Percentiles rank a stretch among this genome's conserved stretches.
Evolutionary conservation across 2,329 filamentous ascomycete species (phyloP).

Genomic region (Penicillium sp.): DNA sequence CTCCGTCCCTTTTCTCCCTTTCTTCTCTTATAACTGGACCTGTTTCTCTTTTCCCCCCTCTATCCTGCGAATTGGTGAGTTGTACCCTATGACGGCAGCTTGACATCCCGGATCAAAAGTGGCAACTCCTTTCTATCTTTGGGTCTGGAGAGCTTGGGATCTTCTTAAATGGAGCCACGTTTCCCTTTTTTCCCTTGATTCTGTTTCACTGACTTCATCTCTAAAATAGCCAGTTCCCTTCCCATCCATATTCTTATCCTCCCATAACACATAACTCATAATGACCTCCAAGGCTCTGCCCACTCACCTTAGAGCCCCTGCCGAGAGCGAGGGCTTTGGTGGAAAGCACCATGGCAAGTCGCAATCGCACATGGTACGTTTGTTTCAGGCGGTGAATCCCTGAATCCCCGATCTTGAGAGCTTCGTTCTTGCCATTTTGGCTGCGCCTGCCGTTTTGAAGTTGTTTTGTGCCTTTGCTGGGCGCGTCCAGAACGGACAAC

Average conservation of each 20-base stretch:
- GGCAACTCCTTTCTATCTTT: slow-evolving; percentile 15
- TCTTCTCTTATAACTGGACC: neutral
- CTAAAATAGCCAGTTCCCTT: slow-evolving; percentile 3
- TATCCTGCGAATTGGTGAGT: neutral
- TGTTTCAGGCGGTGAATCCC: neutral
- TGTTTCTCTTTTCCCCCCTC: neutral
- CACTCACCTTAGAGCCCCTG: slow-evolving; percentile 70
- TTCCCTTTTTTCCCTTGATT: neutral
- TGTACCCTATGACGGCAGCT: slow-evolving; percentile 29
- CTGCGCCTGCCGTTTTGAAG: neutral
- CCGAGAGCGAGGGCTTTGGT: slow-evolving; percentile 43
- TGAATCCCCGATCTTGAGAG: neutral
- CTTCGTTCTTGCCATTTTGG: neutral
- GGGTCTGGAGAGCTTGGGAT: neutral
- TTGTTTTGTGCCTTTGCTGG: neutral
- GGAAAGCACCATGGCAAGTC: slow-evolving; percentile 55
- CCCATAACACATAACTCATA: slow-evolving; percentile 23
- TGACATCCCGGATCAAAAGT: slow-evolving; percentile 28
- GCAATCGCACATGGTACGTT: slow-evolving; percentile 57
- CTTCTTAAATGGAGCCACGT: slow-evolving; percentile 10
- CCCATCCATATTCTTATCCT: neutral
- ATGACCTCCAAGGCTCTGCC: slow-evolving; percentile 81
- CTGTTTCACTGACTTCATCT: neutral
- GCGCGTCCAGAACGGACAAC: neutral
- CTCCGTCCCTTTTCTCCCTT: slow-evolving; percentile 7